phyloP scores from a whole-genome alignment of 1,284 basidiomycete species.

The Irpex lacteus region DNA sequence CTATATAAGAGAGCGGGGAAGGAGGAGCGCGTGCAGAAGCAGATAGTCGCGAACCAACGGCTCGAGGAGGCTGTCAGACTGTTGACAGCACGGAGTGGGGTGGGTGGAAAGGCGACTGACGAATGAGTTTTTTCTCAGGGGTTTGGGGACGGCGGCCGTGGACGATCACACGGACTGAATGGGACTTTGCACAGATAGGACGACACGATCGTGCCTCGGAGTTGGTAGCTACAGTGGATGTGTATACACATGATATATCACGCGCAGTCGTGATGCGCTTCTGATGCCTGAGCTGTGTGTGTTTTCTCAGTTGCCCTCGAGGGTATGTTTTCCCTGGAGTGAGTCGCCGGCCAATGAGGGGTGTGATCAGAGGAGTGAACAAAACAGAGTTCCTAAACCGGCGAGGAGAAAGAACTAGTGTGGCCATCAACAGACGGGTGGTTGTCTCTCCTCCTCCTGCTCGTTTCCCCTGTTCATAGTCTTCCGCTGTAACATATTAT shows the following conservation, averaged over 20 bases:
- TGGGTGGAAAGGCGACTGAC: background rate
- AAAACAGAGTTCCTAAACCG: background rate
- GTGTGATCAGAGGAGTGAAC: background rate
- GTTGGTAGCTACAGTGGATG: background rate
- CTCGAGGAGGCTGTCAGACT: slow-evolving; percentile 24
- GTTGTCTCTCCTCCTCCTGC: background rate
- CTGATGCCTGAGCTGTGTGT: background rate
- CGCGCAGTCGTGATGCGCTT: background rate
- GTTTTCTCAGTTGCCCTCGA: background rate
- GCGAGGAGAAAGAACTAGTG: background rate
- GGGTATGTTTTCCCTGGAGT: background rate
- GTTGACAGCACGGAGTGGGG: slow-evolving; percentile 16
- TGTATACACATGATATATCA: background rate
- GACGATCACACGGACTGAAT: background rate
- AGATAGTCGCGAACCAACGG: slow-evolving; percentile 22
- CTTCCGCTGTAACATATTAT: slow-evolving; percentile 3
- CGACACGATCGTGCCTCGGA: background rate
- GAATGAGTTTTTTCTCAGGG: background rate
- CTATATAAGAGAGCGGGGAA: slow-evolving; percentile 52
- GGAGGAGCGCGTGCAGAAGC: slow-evolving; percentile 30
- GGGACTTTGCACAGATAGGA: background rate
- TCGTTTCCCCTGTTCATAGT: slow-evolving; percentile 3
- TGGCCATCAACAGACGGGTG: background rate
- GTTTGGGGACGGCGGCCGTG: background rate
- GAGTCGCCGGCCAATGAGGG: too few species aligned